Base-by-base conservation (phyloP, 345 rosid species). In the Euclidium syriacum region DNA sequence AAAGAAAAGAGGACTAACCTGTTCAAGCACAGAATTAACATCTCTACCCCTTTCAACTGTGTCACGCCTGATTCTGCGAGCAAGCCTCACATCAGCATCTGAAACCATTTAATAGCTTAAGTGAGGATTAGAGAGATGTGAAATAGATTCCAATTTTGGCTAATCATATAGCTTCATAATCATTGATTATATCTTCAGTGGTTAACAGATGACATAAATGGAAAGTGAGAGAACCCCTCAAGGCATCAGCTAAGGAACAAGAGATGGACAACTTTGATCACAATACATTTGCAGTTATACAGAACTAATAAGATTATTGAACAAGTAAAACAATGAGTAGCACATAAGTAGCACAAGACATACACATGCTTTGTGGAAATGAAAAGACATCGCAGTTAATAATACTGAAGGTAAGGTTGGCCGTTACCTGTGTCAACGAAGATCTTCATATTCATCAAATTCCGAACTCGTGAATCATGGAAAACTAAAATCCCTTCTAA, bases 61-160 rank as follows among this genome's bases (percentile, higher is more conserved):
- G 74, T 94, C 97, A 73, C 99, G 95, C 68, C 86, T 80, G 67
- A 94, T 84, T 80, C 99, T 81, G 51, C 99, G 99, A 80, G 99
- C 99, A 77, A 94, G 99, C 82, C 99, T 87, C 72, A 90, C 99
- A 80, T 94, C 99, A 58, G 97, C 95, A 87, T 94, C 99, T 94
- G 79, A 52, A 78, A 76, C 29, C 58, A 77, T 65, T 47, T 35
- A 44, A 78, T 48, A 27, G 52, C 52, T 55, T 63, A 25, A 7
- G 22, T 35, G 62, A 70, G 49, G 12, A 42, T 22, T 3, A 42
- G 7, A 68, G 22, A 14, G 19, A 59, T 29, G 33, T 67, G 40
- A 57, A 38, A 11, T 7, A 48, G 19, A 48, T 39, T 39, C 41
- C 58, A 23, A 38, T 9, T n/a, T 48, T 36, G 41, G 36, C 41